phyloP scores from a whole-genome alignment of 257 asterid species.

The Petrea volubilis region DNA sequence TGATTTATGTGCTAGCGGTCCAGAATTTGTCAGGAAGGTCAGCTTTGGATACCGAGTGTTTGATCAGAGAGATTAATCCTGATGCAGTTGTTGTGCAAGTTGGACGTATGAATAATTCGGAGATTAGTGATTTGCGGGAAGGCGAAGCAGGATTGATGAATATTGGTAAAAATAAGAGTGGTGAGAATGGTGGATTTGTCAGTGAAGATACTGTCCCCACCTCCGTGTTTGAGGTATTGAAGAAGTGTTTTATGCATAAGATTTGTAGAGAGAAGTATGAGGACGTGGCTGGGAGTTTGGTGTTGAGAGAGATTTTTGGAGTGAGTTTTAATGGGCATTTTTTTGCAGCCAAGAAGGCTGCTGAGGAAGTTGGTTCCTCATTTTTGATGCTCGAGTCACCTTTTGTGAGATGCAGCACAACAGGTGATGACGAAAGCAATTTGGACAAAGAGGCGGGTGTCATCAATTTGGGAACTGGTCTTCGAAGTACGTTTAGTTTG shows the following conservation, averaged over 20 bases:
- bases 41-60: constrained; percentile 69
- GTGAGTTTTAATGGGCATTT: constrained; percentile 75
- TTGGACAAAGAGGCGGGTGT: constrained; percentile 24
- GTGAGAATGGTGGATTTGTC: constrained; percentile 19
- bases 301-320: constrained; percentile 84
- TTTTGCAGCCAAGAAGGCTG: constrained; percentile 72
- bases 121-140: constrained; percentile 26
- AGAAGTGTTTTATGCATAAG: constrained; percentile 69
- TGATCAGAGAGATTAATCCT: constrained; percentile 74
- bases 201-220: constrained; percentile 62
- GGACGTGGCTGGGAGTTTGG: constrained; percentile 76
- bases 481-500: constrained; percentile 39
- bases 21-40: constrained; percentile 91
- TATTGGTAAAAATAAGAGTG: background rate
- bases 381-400: constrained; percentile 84
- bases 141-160: constrained; percentile 22
- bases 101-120: constrained; percentile 38
- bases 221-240: constrained; percentile 76
- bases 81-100: constrained; percentile 94
- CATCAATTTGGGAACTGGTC: constrained; percentile 29
- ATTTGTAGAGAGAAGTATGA: constrained; percentile 69
- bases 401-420: constrained; percentile 38
- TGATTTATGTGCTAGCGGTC: constrained; percentile 66
- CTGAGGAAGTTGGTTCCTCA: constrained; percentile 79
- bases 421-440: constrained; percentile 19